phyloP scores from a whole-genome alignment of 2,329 filamentous ascomycete genomes.

The Lachnellula hyalina region DNA sequence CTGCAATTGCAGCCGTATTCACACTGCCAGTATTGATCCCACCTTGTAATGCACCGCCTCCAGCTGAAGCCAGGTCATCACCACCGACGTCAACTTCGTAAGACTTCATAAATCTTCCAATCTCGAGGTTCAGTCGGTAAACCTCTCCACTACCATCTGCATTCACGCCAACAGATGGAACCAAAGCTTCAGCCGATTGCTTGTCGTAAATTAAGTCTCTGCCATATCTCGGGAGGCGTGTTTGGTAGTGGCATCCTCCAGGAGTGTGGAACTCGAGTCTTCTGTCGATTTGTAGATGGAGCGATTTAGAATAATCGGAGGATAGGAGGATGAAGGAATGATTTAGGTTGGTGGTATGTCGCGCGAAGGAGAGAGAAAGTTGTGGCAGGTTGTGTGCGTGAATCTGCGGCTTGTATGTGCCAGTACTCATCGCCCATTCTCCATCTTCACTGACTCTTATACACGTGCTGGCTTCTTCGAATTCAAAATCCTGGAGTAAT shows the following conservation, averaged over 20 bases:
- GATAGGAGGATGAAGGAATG: constrained; percentile 86
- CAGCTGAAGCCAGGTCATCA: constrained; percentile 63
- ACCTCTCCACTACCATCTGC: constrained; percentile 84
- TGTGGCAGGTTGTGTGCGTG: constrained; percentile 95
- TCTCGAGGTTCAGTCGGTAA: constrained; percentile 84
- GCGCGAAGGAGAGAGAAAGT: constrained; percentile 84
- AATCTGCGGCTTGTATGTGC: constrained; percentile 73
- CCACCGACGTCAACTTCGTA: constrained; percentile 88
- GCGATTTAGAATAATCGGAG: constrained; percentile 85
- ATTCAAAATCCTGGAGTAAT: constrained; percentile 94
- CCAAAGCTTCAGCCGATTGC: constrained; percentile 73
- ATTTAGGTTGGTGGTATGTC: constrained; percentile 89
- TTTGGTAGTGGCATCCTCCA: constrained; percentile 79
- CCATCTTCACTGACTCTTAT: constrained; percentile 90
- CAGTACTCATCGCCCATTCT: constrained; percentile 94
- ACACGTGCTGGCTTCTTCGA: constrained; percentile 90
- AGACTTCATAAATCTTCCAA: constrained; percentile 88
- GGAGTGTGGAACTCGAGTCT: constrained; percentile 90
- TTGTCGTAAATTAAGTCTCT: constrained; percentile 83
- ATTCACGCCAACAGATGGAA: constrained; percentile 85
- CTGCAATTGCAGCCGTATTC: constrained; percentile 81
- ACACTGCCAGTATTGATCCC: constrained; percentile 81
- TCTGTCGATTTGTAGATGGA: constrained; percentile 89
- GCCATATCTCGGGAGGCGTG: constrained; percentile 88
- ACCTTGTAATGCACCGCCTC: constrained; percentile 75